These are phyloP conservation scores for Candida easanensis DNA, from an alignment of 805 yeast genomes.

Conservation along the genomic window DNA sequence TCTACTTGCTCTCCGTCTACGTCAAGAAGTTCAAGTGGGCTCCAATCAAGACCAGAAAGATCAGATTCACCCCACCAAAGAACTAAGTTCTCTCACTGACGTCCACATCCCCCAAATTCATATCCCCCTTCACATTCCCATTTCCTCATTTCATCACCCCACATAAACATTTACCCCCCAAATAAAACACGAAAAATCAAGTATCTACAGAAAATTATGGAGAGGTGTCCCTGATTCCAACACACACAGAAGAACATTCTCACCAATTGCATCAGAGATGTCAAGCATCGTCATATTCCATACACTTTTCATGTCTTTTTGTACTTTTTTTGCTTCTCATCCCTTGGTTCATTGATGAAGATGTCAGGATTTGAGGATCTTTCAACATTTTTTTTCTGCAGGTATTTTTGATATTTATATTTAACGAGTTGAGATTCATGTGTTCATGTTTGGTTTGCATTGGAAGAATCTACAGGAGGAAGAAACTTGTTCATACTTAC, in stretches of 20 bases:
- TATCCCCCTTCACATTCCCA: not conserved
- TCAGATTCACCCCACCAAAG: slow-evolving; percentile 89
- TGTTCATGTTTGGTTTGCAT: slow-evolving; percentile 1
- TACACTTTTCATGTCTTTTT: slow-evolving; percentile 5
- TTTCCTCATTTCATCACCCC: not conserved
- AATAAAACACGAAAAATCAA: slow-evolving; percentile 3
- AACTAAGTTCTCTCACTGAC: slow-evolving; percentile 35
- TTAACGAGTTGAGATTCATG: slow-evolving; percentile 13
- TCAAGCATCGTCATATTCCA: not conserved
- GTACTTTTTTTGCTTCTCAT: slow-evolving; percentile 1
- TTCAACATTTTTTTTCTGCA: slow-evolving; percentile 1
- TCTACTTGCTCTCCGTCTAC: slow-evolving; percentile 82
- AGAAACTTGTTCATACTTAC: slow-evolving; percentile 15
- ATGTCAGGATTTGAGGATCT: not conserved
- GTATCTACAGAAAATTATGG: not conserved
- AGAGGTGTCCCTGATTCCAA: slow-evolving; percentile 1
- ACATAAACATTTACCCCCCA: slow-evolving; percentile 4
- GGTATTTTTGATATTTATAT: slow-evolving; percentile 13
- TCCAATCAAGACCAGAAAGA: slow-evolving; percentile 91
- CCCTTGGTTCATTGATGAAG: slow-evolving; percentile 1
- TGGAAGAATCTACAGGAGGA: slow-evolving; percentile 1
- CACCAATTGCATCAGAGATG: not conserved
- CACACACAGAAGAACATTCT: slow-evolving; percentile 7
- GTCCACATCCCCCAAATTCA: not conserved
- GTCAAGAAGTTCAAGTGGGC: slow-evolving; percentile 99